These are phyloP conservation scores for Alternaria triticina DNA, from an alignment of 2,329 filamentous ascomycete genomes.

Conservation along the genomic window DNA sequence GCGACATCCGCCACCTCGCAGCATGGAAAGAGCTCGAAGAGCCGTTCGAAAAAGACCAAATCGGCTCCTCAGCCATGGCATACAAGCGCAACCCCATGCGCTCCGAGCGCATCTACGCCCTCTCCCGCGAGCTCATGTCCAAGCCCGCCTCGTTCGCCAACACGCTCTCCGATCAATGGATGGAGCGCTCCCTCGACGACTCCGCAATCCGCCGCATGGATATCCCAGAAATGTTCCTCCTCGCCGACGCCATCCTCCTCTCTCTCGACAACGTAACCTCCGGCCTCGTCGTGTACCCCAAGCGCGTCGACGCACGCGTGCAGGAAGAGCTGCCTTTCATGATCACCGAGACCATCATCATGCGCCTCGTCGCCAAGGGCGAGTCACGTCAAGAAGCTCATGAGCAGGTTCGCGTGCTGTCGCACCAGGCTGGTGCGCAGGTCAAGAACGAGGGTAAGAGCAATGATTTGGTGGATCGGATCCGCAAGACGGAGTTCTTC, in stretches of 20 bases:
- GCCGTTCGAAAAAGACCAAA: slow-evolving; percentile 78
- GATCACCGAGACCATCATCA: slow-evolving; percentile 65
- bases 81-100: slow-evolving; percentile 70
- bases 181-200: slow-evolving; percentile 81
- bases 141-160: slow-evolving; percentile 60
- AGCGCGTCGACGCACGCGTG: slow-evolving; percentile 68
- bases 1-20: slow-evolving; percentile 76
- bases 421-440: slow-evolving; percentile 73
- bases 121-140: slow-evolving; percentile 63
- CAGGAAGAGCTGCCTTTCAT: slow-evolving; percentile 86
- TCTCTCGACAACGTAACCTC: slow-evolving; percentile 76
- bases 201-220: slow-evolving; percentile 68
- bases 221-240: slow-evolving; percentile 57
- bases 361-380: slow-evolving; percentile 76
- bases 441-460: slow-evolving; percentile 75
- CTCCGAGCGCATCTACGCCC: slow-evolving; percentile 66
- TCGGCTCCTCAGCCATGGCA: slow-evolving; percentile 57
- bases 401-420: slow-evolving; percentile 82
- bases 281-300: slow-evolving; percentile 77
- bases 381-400: slow-evolving; percentile 80
- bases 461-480: slow-evolving; percentile 83
- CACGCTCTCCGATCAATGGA: slow-evolving; percentile 78
- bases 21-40: slow-evolving; percentile 84
- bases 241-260: slow-evolving; percentile 65
- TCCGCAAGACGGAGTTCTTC: slow-evolving; percentile 77